Percentiles rank a stretch among this genome's conserved stretches.
Evolutionary conservation across 2,329 filamentous ascomycete species (phyloP).

Genomic region (Paraconiothyrium sp.): DNA sequence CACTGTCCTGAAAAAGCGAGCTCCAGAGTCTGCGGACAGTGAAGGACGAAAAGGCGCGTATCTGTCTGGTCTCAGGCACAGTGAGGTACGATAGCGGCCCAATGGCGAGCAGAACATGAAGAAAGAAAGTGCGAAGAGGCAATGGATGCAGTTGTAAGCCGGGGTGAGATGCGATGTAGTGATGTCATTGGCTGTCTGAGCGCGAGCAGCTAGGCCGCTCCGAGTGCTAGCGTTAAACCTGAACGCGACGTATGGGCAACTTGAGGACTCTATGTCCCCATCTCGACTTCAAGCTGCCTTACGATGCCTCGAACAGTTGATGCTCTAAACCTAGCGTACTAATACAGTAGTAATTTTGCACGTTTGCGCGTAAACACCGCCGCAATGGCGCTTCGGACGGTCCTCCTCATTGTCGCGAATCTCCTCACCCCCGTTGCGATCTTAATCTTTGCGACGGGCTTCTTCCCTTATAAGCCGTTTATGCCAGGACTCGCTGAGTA

Average conservation of each 20-base stretch:
- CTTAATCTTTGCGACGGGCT: conserved; percentile 81
- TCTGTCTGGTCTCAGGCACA: background rate
- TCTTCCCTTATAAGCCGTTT: conserved; percentile 98
- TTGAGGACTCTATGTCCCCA: conserved; percentile 16
- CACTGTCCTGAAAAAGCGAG: conserved; percentile 7
- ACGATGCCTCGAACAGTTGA: conserved; percentile 1
- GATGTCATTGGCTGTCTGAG: conserved; percentile 46
- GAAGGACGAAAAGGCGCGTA: background rate
- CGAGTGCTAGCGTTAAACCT: conserved; percentile 40
- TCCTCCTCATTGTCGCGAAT: conserved; percentile 73
- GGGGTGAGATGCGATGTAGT: conserved; percentile 27
- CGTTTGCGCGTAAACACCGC: background rate
- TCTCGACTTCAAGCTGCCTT: conserved; percentile 34
- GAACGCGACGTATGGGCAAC: conserved; percentile 23
- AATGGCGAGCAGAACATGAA: conserved; percentile 31
- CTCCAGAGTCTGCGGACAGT: background rate
- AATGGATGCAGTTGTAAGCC: background rate
- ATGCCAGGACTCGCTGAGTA: conserved; percentile 83
- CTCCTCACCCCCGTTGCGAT: conserved; percentile 76
- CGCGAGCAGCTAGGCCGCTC: conserved; percentile 23
- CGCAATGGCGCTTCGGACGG: conserved; percentile 38
- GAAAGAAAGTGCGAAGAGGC: background rate
- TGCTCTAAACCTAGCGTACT: background rate
- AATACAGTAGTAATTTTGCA: background rate
- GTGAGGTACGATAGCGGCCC: background rate